Conservation (phyloP, 345 rosid species). For the Lepidium africanum region DNA sequence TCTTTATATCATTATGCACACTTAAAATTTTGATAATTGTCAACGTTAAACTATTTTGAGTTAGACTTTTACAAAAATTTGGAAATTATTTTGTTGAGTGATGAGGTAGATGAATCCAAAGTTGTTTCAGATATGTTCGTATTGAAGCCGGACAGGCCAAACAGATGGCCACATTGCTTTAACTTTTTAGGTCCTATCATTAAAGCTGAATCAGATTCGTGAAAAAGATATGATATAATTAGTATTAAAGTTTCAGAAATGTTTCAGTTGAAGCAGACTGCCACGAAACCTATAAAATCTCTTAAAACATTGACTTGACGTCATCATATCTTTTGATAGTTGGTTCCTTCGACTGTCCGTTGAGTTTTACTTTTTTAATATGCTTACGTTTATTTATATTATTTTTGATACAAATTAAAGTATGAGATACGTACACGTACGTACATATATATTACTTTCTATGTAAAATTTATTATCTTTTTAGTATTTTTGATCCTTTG, state of each 20-base stretch:
- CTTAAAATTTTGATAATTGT: neutral
- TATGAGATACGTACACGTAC: neutral
- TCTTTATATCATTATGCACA: neutral
- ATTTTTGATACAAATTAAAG: neutral
- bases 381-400: neutral
- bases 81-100: neutral
- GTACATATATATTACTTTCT: neutral
- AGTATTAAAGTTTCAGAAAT: neutral
- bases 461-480: no score
- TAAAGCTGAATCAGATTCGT: constrained; percentile 9
- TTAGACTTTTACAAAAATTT: neutral
- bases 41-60: neutral
- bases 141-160: constrained; percentile 11
- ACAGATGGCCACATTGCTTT: constrained; percentile 4
- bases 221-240: neutral
- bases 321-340: constrained; percentile 13
- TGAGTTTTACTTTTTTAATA: neutral
- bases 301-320: neutral
- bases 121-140: neutral
- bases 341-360: constrained; percentile 20
- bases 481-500: no score
- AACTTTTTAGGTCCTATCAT: constrained; percentile 17
- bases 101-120: neutral
- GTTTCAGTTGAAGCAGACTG: constrained; percentile 14
- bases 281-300: neutral